Evolutionary conservation across 2,329 filamentous ascomycete genomes (phyloP), one percentile per base, ranked within the genome.

Genomic region (Myriosclerotinia duriaeana): DNA sequence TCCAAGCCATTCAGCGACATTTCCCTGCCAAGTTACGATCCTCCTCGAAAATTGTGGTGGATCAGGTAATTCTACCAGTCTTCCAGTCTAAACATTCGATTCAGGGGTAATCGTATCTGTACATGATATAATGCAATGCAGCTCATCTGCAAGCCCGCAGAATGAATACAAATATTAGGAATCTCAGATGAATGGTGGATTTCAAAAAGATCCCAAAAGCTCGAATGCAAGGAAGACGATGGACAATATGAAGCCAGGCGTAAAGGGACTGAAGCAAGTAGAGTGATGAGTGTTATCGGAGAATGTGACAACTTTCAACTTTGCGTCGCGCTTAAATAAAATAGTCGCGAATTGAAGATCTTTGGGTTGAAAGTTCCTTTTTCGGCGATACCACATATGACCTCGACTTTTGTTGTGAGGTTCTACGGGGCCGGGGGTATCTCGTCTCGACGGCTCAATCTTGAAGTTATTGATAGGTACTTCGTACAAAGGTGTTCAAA

Each of bases 1-100:
- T 97, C 93, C 80, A 98, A 84, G 71, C 95, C 95, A 87, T 97
- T 97, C 79, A 98, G 84, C 83, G 94, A 97, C 94, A 98, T 98
- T 72, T 78, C 77, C 72, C 65, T 69, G 38, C 38, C 38, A 40
- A 40, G 38, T 40, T 40, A 63, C 64, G 61, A 65, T 68, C 50
- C 60, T 59, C 34, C 40, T 60, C 63, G 42, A 38, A 54, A 42
- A 54, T 48, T 38, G 44, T 54, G 30, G 40, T 62, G 36, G 56
- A 66, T 61, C 64, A 54, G 30, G 36, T 48, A 53, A 48, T 55
- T 48, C 42, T 63, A 52, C 52, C 38, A 52, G 22, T 38, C 64
- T 62, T 66, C 64, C 46, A 54, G 40, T 66, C 26, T 46, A 61
- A 62, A 62, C 55, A 66, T 62, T 66, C 63, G 40, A 53, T 70